Evolutionary conservation across 2,329 filamentous ascomycete species (phyloP).

Genomic region (Alternaria brassicae): DNA sequence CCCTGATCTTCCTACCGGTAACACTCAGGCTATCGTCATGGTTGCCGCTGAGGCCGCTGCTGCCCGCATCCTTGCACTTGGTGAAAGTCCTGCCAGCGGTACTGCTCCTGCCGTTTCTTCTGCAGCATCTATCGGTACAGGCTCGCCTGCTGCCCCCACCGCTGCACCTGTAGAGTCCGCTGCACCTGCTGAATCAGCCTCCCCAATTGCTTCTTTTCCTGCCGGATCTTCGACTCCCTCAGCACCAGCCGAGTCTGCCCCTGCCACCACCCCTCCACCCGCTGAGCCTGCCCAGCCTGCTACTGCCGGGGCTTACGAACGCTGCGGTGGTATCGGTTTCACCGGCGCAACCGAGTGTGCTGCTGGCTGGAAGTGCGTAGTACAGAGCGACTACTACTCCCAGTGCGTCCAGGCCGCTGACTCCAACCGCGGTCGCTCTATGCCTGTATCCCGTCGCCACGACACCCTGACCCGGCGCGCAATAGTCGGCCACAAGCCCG

Average conservation of each 20-base stretch:
- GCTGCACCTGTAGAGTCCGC: slow-evolving; percentile 14
- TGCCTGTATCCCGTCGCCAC: neutral
- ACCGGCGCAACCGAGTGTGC: slow-evolving; percentile 52
- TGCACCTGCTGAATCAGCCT: slow-evolving; percentile 11
- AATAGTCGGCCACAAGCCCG: neutral
- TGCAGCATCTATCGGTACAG: slow-evolving; percentile 2
- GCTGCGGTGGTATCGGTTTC: slow-evolving; percentile 54
- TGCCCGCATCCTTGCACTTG: slow-evolving; percentile 58
- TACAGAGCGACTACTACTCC: slow-evolving; percentile 42
- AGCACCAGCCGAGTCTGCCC: slow-evolving; percentile 6
- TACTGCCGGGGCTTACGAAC: slow-evolving; percentile 42
- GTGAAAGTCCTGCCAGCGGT: slow-evolving; percentile 24
- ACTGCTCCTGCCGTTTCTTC: slow-evolving; percentile 7
- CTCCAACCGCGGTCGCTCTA: slow-evolving; percentile 1
- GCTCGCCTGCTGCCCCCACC: slow-evolving; percentile 8
- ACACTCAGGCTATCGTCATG: slow-evolving; percentile 71
- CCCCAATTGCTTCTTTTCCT: neutral
- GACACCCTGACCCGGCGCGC: neutral
- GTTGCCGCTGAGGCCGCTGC: slow-evolving; percentile 68
- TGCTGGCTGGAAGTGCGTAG: slow-evolving; percentile 49
- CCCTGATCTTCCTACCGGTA: slow-evolving; percentile 72
- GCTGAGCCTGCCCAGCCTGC: slow-evolving; percentile 1
- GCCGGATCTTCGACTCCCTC: slow-evolving; percentile 1
- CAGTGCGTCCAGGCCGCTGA: slow-evolving; percentile 5
- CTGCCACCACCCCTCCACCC: neutral